Evolutionary conservation across 805 yeast species (phyloP).

Genomic region (Schizosaccharomyces lindneri): DNA sequence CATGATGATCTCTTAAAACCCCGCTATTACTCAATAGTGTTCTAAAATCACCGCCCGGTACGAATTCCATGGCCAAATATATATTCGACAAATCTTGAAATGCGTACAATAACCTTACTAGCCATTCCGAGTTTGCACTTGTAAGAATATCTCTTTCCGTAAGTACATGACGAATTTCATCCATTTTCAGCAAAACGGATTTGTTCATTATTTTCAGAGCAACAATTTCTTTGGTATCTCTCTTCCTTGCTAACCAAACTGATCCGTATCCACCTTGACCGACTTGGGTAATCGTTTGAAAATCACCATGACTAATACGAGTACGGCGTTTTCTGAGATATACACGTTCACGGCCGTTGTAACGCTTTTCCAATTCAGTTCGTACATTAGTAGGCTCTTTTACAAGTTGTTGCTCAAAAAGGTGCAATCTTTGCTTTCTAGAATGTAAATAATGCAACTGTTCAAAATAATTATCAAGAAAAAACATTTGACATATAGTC

Average conservation of each 20-base stretch:
- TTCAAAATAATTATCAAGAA: constrained; percentile 86
- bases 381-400: constrained; percentile 18
- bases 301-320: constrained; percentile 83
- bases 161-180: constrained; percentile 83
- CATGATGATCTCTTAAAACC: constrained; percentile 76
- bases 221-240: constrained; percentile 82
- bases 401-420: constrained; percentile 29
- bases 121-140: constrained; percentile 89
- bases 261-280: constrained; percentile 99
- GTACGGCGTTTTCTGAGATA: constrained; percentile 66
- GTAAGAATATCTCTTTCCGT: constrained; percentile 93
- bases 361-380: constrained; percentile 47
- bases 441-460: constrained; percentile 76
- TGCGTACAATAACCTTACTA: constrained; percentile 77
- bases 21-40: constrained; percentile 85
- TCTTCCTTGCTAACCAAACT: constrained; percentile 84
- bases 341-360: constrained; percentile 63
- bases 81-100: constrained; percentile 81
- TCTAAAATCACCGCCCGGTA: constrained; percentile 98
- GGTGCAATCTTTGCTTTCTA: constrained; percentile 56
- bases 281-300: constrained; percentile 88
- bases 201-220: constrained; percentile 84
- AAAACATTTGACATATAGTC: constrained; percentile 16
- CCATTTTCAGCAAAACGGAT: constrained; percentile 59
- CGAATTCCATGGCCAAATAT: constrained; percentile 93